Evolutionary conservation across 75 land plant genomes (phyloP).

Genomic region (Cupressus sempervirens): DNA sequence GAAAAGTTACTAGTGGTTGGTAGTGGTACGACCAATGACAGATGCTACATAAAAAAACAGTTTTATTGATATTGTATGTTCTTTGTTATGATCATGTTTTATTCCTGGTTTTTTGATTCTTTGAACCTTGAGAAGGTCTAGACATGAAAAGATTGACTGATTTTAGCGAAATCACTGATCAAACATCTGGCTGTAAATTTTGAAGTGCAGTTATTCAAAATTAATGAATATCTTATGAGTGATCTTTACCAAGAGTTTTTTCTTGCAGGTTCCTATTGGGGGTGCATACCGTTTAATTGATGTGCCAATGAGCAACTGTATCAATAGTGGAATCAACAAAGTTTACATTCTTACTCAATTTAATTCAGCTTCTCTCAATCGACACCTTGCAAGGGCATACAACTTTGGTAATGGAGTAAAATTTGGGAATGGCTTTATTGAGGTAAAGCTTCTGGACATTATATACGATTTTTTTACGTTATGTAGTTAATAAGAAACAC

Average conservation of each 20-base stretch:
- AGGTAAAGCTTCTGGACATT: conserved; percentile 40
- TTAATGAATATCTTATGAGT: not conserved
- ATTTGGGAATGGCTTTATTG: conserved; percentile 87
- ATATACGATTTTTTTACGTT: not conserved
- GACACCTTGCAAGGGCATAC: conserved; percentile 78
- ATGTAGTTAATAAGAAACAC: not conserved
- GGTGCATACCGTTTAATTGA: conserved; percentile 88
- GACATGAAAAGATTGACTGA: not conserved
- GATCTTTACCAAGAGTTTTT: not conserved
- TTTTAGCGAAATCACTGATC: not conserved
- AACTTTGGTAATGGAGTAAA: conserved; percentile 61
- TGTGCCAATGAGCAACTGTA: conserved; percentile 99
- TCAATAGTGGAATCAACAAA: conserved; percentile 90
- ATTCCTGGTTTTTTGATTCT: not conserved
- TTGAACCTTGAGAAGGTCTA: not conserved
- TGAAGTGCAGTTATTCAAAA: not conserved
- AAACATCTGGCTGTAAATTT: not conserved
- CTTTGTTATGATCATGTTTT: not conserved
- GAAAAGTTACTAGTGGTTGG: not conserved
- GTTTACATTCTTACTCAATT: conserved; percentile 87
- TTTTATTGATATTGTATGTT: not conserved
- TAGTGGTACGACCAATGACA: not conserved
- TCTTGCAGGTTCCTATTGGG: conserved; percentile 78
- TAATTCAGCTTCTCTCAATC: conserved; percentile 86
- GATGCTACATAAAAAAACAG: not conserved